Percentiles rank a stretch among this genome's conserved stretches.
These are phyloP conservation scores for Termitomyces bulborhizus DNA, from an alignment of 768 basidiomycete genomes.

Conservation along the genomic window DNA sequence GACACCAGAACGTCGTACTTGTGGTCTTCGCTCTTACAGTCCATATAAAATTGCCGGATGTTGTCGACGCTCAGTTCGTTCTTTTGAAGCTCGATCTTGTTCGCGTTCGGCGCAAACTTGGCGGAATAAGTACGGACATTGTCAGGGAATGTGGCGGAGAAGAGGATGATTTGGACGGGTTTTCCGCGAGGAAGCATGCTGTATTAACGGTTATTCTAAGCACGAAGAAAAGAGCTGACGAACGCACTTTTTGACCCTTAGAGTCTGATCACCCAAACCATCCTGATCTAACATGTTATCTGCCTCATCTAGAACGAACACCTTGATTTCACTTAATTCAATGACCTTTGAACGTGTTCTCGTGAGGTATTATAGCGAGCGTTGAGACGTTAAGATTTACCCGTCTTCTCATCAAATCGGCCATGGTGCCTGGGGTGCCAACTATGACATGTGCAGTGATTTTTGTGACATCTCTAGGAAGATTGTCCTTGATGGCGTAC, in stretches of 20 bases:
- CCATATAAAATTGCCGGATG: slow-evolving; percentile 97
- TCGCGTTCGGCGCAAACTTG: slow-evolving; percentile 90
- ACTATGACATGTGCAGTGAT: slow-evolving; percentile 90
- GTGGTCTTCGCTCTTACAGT: slow-evolving; percentile 84
- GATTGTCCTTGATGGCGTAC: slow-evolving; percentile 90
- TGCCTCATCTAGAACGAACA: slow-evolving; percentile 96
- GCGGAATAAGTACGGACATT: slow-evolving; percentile 86
- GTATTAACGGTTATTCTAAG: neutral
- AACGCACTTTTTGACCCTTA: slow-evolving; percentile 87
- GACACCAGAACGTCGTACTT: slow-evolving; percentile 95
- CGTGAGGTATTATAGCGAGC: neutral
- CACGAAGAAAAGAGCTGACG: neutral
- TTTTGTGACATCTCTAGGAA: slow-evolving; percentile 55
- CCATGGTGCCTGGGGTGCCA: slow-evolving; percentile 94
- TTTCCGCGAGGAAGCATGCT: slow-evolving; percentile 53
- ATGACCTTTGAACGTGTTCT: slow-evolving; percentile 38
- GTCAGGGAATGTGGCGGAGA: slow-evolving; percentile 98
- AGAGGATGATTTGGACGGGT: slow-evolving; percentile 82
- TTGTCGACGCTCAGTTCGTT: slow-evolving; percentile 93
- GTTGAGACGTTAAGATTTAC: slow-evolving; percentile 18
- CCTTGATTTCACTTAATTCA: slow-evolving; percentile 75
- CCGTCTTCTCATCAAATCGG: slow-evolving; percentile 72
- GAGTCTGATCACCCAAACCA: slow-evolving; percentile 88
- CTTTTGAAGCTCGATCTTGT: slow-evolving; percentile 92
- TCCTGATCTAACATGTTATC: slow-evolving; percentile 98